These are phyloP conservation scores for Rhynchospora tenuis DNA, from an alignment of 176 grass and related monocot species.

Conservation along the genomic window DNA sequence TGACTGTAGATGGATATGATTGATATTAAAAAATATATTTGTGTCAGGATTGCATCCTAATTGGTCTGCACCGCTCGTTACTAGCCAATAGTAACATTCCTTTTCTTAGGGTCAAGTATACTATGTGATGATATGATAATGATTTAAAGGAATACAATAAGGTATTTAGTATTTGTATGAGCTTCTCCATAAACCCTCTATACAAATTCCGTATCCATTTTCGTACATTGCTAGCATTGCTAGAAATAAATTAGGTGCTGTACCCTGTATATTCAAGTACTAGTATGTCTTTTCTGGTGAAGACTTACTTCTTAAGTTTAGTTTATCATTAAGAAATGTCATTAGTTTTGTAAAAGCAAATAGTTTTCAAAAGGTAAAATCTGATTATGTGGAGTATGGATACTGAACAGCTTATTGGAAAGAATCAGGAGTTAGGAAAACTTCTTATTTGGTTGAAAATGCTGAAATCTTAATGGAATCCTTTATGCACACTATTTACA, in stretches of 20 bases:
- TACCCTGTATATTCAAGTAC: background rate
- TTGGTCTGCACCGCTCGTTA: too few species aligned
- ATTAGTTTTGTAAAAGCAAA: background rate
- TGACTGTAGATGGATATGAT: too few species aligned
- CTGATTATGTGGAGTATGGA: background rate
- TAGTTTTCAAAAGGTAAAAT: background rate
- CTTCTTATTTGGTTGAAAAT: background rate
- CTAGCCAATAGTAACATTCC: too few species aligned
- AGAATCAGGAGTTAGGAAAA: background rate
- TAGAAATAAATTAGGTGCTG: background rate
- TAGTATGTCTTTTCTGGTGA: background rate
- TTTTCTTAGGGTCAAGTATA: too few species aligned
- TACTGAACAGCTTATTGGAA: background rate
- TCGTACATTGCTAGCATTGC: background rate
- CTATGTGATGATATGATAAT: too few species aligned
- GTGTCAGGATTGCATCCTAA: too few species aligned
- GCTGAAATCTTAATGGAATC: background rate
- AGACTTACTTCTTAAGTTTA: background rate
- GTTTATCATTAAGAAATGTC: background rate
- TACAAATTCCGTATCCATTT: background rate
- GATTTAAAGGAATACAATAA: too few species aligned
- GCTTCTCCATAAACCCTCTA: too few species aligned
- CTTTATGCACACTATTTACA: background rate
- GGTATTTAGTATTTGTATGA: too few species aligned
- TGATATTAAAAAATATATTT: too few species aligned